Conservation (phyloP, 179 eudicot genomes). For the Nepenthes alata region DNA sequence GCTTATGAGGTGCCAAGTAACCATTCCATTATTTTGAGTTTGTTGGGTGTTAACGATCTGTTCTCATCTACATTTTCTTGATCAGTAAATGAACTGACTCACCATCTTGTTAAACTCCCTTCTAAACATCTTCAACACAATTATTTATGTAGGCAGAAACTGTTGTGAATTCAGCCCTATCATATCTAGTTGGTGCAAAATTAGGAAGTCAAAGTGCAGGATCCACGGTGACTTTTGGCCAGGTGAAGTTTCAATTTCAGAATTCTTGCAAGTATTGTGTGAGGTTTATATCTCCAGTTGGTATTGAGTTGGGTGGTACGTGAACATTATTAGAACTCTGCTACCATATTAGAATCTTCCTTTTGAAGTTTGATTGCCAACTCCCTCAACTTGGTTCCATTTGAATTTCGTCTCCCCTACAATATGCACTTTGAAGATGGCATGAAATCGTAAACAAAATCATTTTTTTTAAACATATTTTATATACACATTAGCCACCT, state of each 20-base stretch:
- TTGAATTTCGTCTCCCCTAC: too few species aligned
- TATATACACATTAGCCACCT: too few species aligned
- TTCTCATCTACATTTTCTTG: neutral
- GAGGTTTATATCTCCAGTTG: too few species aligned
- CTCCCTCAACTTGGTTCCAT: too few species aligned
- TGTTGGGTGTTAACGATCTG: neutral
- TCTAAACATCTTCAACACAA: neutral
- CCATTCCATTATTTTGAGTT: conserved; percentile 2
- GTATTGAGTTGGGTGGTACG: too few species aligned
- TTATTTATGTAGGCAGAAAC: conserved; percentile 45
- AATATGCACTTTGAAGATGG: too few species aligned
- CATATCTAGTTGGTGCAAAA: conserved; percentile 38
- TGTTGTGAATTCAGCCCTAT: conserved; percentile 53
- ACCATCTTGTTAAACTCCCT: neutral
- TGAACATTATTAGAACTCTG: too few species aligned
- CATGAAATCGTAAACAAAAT: too few species aligned
- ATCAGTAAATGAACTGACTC: neutral
- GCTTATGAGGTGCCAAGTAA: conserved; percentile 48
- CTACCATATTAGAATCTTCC: too few species aligned
- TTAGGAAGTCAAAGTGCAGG: conserved; percentile 22
- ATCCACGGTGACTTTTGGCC: conserved; percentile 28
- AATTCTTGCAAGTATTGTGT: neutral
- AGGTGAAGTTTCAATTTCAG: conserved; percentile 25
- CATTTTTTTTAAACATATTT: too few species aligned
- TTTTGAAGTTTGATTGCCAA: too few species aligned